Percentiles rank a stretch among this genome's conserved stretches.
phyloP scores from a whole-genome alignment of 768 basidiomycete genomes.

The Inosperma sp. region DNA sequence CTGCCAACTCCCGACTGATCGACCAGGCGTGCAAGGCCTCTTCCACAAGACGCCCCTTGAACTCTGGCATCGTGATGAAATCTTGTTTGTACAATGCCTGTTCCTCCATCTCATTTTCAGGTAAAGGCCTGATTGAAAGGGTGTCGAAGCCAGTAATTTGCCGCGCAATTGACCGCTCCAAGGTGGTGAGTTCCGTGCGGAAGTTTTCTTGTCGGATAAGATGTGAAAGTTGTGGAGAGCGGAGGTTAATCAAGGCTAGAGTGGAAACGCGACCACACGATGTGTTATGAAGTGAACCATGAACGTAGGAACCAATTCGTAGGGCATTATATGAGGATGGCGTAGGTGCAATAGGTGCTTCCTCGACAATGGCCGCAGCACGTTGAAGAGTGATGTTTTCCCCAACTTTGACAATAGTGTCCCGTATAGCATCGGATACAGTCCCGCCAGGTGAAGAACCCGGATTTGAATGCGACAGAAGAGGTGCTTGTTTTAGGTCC shows the following conservation, averaged over 20 bases:
- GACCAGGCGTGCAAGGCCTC: slow-evolving; percentile 55
- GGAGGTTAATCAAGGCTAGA: slow-evolving; percentile 46
- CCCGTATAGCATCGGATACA: slow-evolving; percentile 59
- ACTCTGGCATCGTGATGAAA: slow-evolving; percentile 66
- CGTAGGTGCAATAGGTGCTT: slow-evolving; percentile 28
- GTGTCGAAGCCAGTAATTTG: slow-evolving; percentile 86
- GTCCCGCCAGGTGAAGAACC: slow-evolving; percentile 38
- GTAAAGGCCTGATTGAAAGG: slow-evolving; percentile 36
- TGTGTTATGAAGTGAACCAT: slow-evolving; percentile 48
- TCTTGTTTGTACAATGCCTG: slow-evolving; percentile 66
- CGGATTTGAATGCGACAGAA: slow-evolving; percentile 45
- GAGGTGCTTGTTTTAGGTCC: slow-evolving; percentile 53
- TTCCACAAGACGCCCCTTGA: slow-evolving; percentile 37
- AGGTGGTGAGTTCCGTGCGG: slow-evolving; percentile 49
- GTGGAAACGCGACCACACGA: slow-evolving; percentile 56
- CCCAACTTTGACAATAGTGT: slow-evolving; percentile 70
- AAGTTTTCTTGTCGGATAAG: slow-evolving; percentile 47
- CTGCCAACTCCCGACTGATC: slow-evolving; percentile 40
- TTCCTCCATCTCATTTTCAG: slow-evolving; percentile 32
- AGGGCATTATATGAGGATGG: slow-evolving; percentile 35
- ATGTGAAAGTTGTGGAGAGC: slow-evolving; percentile 40
- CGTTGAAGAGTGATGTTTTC: slow-evolving; percentile 73
- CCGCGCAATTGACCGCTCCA: slow-evolving; percentile 74
- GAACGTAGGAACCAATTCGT: slow-evolving; percentile 55
- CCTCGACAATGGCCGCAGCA: slow-evolving; percentile 43